phyloP scores from a whole-genome alignment of 2,329 filamentous ascomycete genomes.

The Colletotrichum chrysophilum region DNA sequence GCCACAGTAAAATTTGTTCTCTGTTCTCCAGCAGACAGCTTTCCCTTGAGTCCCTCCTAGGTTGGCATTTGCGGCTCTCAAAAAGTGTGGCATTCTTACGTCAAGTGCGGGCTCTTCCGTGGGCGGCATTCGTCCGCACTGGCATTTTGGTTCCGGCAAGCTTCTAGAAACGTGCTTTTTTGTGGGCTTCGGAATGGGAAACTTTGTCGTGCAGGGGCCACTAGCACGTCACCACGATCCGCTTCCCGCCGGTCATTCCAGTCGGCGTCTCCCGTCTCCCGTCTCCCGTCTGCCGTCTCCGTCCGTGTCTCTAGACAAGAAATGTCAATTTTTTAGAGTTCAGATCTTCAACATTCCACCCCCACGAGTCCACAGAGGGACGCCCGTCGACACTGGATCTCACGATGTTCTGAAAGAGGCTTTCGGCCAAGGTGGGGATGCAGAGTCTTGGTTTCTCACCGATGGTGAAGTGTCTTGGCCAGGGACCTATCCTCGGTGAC shows the following conservation, averaged over 20 bases:
- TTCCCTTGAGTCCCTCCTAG: background rate
- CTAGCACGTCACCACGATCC: constrained; percentile 1
- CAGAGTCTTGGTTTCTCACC: background rate
- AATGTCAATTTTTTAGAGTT: background rate
- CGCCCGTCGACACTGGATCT: background rate
- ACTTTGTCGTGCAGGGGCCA: background rate
- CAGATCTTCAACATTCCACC: background rate
- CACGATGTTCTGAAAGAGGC: background rate
- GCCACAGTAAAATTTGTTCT: background rate
- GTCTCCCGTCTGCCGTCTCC: background rate
- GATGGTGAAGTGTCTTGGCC: background rate
- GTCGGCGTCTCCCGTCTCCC: background rate
- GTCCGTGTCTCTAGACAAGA: background rate
- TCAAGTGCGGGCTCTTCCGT: constrained; percentile 12
- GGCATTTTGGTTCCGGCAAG: background rate
- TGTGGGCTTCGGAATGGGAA: background rate
- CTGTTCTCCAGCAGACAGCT: background rate
- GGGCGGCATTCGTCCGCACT: background rate
- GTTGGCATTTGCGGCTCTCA: background rate
- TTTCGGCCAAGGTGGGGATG: background rate
- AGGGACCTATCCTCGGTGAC: background rate
- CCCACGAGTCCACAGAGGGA: background rate
- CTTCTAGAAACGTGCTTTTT: constrained; percentile 16
- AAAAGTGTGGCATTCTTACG: background rate
- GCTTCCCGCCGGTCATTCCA: background rate